A percentile compares a stretch with the other conserved stretches of the same genome.
Evolutionary conservation across 2,329 filamentous ascomycete species (phyloP).

Genomic region (Fusarium neocosmosporiellum): DNA sequence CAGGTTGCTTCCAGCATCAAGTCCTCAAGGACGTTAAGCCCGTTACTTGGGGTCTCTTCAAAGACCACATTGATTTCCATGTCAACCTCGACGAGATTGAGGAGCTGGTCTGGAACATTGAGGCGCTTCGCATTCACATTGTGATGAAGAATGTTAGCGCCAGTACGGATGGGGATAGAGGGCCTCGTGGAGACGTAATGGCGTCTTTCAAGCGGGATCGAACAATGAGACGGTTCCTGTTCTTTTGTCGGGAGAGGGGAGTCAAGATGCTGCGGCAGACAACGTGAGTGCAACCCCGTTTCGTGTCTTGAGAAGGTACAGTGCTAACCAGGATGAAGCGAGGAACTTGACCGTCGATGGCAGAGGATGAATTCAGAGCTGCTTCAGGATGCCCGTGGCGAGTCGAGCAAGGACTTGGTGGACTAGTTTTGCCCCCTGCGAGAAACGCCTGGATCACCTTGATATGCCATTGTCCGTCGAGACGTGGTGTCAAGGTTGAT

Average conservation of each 20-base stretch:
- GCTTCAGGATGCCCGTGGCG: slow-evolving; percentile 42
- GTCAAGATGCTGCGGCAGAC: slow-evolving; percentile 54
- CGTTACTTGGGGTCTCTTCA: slow-evolving; percentile 61
- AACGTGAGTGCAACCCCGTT: slow-evolving; percentile 50
- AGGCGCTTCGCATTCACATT: slow-evolving; percentile 56
- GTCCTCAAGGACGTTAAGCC: slow-evolving; percentile 59
- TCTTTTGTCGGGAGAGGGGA: slow-evolving; percentile 58
- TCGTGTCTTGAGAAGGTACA: background rate
- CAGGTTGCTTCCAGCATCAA: slow-evolving; percentile 63
- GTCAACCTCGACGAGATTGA: slow-evolving; percentile 59
- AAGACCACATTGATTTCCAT: slow-evolving; percentile 63
- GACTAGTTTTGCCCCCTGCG: slow-evolving; percentile 35
- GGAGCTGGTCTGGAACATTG: slow-evolving; percentile 57
- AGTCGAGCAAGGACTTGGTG: slow-evolving; percentile 40
- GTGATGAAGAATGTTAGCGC: slow-evolving; percentile 47
- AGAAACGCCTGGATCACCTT: background rate
- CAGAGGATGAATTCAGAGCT: slow-evolving; percentile 48
- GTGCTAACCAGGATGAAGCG: slow-evolving; percentile 43
- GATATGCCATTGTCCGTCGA: background rate
- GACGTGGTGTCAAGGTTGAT: background rate
- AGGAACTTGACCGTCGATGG: slow-evolving; percentile 53
- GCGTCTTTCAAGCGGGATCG: slow-evolving; percentile 63
- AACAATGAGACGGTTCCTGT: slow-evolving; percentile 64
- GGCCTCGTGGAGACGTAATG: slow-evolving; percentile 59
- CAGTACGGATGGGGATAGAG: slow-evolving; percentile 44